Evolutionary conservation across 148 eudicot species (phyloP).

Genomic region (Camellia sinensis): DNA sequence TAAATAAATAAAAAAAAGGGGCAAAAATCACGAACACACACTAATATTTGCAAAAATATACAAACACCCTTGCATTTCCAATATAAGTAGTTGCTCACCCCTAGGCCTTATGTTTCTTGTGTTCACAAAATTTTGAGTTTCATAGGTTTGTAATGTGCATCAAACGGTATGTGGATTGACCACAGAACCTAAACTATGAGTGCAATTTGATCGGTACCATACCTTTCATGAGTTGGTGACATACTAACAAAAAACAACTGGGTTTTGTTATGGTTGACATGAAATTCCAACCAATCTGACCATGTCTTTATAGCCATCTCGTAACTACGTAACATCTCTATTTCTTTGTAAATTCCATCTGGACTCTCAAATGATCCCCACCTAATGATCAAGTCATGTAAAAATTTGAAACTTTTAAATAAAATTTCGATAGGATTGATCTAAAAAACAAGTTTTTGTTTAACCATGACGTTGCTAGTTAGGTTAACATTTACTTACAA

Average conservation of each 20-base stretch:
- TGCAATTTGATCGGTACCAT: background rate
- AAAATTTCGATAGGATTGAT: background rate
- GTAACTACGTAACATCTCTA: slow-evolving; percentile 13
- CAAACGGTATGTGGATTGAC: too few species aligned
- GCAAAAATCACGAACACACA: too few species aligned
- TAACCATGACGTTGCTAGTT: too few species aligned
- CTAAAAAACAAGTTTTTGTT: background rate
- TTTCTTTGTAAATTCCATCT: slow-evolving; percentile 20
- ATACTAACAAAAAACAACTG: slow-evolving; percentile 22
- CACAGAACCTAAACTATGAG: background rate
- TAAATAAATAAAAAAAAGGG: too few species aligned
- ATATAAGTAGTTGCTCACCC: too few species aligned
- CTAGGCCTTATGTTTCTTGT: too few species aligned
- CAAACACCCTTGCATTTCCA: too few species aligned
- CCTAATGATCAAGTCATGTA: background rate
- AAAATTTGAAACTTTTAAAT: background rate
- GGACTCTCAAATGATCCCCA: slow-evolving; percentile 30
- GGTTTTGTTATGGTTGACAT: slow-evolving; percentile 19
- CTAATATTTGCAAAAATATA: too few species aligned
- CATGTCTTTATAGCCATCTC: slow-evolving; percentile 28
- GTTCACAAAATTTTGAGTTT: too few species aligned
- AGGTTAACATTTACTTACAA: slow-evolving; percentile 13
- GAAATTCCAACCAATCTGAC: slow-evolving; percentile 32
- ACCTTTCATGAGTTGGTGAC: slow-evolving; percentile 28
- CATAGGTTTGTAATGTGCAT: too few species aligned